Evolutionary conservation across 768 basidiomycete genomes (phyloP).

Genomic region (Chiua virens): DNA sequence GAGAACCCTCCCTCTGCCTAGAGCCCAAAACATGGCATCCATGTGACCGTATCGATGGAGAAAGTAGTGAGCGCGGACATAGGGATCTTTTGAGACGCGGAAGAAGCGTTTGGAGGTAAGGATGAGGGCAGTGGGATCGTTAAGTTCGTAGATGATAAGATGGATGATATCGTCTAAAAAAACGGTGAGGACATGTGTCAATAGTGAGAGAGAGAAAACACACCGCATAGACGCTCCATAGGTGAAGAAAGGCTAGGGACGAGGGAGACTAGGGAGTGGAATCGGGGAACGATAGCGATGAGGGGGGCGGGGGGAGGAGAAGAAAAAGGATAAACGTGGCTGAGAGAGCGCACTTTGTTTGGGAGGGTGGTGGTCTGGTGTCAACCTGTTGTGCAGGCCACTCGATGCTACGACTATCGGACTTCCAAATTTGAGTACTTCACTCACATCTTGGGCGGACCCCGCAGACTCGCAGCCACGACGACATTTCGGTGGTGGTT

Average conservation of each 20-base stretch:
- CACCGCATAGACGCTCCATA: slow-evolving; percentile 72
- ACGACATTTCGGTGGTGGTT: neutral
- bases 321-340: slow-evolving; percentile 1
- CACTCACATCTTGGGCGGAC: slow-evolving; percentile 26
- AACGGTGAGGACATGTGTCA: slow-evolving; percentile 9
- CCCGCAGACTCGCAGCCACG: slow-evolving; percentile 31
- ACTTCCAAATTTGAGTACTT: slow-evolving; percentile 36
- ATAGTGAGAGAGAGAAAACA: slow-evolving; percentile 28
- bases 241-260: slow-evolving; percentile 5
- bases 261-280: neutral
- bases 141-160: slow-evolving; percentile 69
- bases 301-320: neutral
- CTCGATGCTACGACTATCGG: slow-evolving; percentile 33
- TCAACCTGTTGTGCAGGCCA: slow-evolving; percentile 33
- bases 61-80: slow-evolving; percentile 77
- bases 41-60: slow-evolving; percentile 68
- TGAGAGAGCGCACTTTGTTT: slow-evolving; percentile 28
- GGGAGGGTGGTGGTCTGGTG: slow-evolving; percentile 34
- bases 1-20: slow-evolving; percentile 67
- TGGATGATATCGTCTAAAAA: slow-evolving; percentile 63
- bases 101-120: slow-evolving; percentile 58
- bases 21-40: slow-evolving; percentile 73
- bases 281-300: neutral
- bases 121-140: slow-evolving; percentile 60
- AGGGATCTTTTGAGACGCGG: slow-evolving; percentile 67